These are phyloP conservation scores for Fusarium brachygibbosum DNA, from an alignment of 2,329 filamentous ascomycete species.

Conservation along the genomic window DNA sequence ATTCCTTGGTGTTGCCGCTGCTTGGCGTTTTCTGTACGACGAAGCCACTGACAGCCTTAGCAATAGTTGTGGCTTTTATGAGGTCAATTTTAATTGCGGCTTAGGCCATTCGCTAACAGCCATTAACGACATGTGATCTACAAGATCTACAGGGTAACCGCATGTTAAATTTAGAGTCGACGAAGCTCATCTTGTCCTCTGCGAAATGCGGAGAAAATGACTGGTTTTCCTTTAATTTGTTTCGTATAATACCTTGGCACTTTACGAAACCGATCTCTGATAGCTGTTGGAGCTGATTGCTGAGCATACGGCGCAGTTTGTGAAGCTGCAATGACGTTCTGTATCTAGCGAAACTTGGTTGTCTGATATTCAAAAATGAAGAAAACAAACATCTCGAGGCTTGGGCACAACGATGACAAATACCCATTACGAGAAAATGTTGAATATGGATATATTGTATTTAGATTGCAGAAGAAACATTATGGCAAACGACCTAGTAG, in stretches of 20 bases:
- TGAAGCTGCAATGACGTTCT: too few relatives aligned
- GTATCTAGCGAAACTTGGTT: too few relatives aligned
- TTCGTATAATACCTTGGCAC: background rate
- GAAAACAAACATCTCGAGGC: too few relatives aligned
- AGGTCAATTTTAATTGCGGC: background rate
- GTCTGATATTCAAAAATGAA: too few relatives aligned
- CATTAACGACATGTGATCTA: background rate
- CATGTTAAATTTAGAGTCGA: background rate
- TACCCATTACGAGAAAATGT: too few relatives aligned
- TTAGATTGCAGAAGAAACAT: too few relatives aligned
- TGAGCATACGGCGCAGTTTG: too few relatives aligned
- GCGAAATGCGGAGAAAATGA: background rate
- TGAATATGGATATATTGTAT: too few relatives aligned
- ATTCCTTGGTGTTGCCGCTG: conserved; percentile 19
- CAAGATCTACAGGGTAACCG: background rate
- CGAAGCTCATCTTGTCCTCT: background rate
- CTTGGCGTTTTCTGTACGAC: conserved; percentile 28
- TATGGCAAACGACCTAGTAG: too few relatives aligned
- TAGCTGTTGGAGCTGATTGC: background rate
- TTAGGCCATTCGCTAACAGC: background rate
- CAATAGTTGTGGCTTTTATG: background rate
- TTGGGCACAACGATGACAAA: too few relatives aligned
- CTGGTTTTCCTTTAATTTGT: background rate
- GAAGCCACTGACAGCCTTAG: background rate
- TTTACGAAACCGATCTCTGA: accelerated